phyloP scores from a whole-genome alignment of 495 filamentous ascomycete species.

The Eremomyces bilateralis region DNA sequence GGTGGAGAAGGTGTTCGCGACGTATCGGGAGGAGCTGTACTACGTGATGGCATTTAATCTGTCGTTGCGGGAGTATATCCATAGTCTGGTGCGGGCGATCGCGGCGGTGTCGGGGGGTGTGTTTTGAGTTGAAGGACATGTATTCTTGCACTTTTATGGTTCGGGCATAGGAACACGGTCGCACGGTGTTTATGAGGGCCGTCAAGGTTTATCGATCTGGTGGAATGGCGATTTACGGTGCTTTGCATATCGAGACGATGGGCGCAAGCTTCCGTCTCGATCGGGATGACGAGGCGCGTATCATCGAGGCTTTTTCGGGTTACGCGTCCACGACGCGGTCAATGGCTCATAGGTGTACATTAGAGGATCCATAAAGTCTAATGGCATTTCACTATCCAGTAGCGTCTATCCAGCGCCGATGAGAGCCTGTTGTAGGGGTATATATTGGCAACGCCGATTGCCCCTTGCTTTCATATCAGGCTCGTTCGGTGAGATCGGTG shows the following conservation, averaged over 20 bases:
- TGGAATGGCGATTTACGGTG: background rate
- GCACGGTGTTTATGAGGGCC: background rate
- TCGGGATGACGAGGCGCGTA: background rate
- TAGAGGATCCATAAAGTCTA: background rate
- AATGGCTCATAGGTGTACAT: background rate
- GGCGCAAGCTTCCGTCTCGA: background rate
- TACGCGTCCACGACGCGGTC: background rate
- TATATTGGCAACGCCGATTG: too few relatives aligned
- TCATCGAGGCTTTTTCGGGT: background rate
- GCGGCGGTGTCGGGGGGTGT: conserved; percentile 11
- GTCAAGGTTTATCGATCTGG: background rate
- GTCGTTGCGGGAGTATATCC: conserved; percentile 23
- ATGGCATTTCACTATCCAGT: background rate
- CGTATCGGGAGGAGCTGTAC: conserved; percentile 21
- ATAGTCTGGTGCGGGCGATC: conserved; percentile 22
- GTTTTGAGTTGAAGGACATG: background rate
- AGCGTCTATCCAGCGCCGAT: background rate
- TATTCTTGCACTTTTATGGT: background rate
- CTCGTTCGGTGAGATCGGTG: too few relatives aligned
- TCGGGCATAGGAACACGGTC: background rate
- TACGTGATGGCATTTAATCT: conserved; percentile 26
- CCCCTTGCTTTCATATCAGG: too few relatives aligned
- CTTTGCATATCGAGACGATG: background rate
- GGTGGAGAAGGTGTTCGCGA: conserved; percentile 24
- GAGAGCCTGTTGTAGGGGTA: too few relatives aligned